Conservation (phyloP, 2,329 filamentous ascomycete species). For the Sporothrix euskadiensis region DNA sequence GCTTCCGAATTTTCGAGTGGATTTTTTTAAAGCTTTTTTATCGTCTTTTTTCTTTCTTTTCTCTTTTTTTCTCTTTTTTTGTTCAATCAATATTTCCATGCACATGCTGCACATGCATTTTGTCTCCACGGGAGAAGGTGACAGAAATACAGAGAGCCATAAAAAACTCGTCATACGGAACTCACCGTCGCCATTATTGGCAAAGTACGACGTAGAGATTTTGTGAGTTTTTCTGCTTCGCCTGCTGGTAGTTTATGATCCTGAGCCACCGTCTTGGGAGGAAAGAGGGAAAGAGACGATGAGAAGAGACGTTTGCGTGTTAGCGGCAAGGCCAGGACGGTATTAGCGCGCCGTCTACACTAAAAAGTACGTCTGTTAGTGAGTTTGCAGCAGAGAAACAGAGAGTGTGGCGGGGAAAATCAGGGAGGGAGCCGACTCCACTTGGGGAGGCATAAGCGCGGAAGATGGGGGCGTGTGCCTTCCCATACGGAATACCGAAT, state of each 20-base stretch:
- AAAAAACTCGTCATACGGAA: conserved; percentile 5
- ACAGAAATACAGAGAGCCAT: not conserved
- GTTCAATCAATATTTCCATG: not conserved
- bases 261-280: not conserved
- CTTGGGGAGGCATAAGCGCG: conserved; percentile 19
- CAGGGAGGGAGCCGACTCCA: conserved; percentile 29
- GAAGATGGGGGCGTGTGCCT: not conserved
- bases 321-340: conserved; percentile 7
- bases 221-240: not conserved
- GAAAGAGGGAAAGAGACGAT: not conserved
- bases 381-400: not conserved
- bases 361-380: not conserved
- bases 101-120: not conserved
- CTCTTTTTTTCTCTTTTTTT: not conserved
- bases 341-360: not conserved
- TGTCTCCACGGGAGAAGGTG: not conserved
- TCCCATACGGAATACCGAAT: not conserved
- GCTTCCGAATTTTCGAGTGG: not conserved
- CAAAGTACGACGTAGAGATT: not conserved
- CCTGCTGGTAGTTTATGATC: conserved; percentile 7
- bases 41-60: not conserved
- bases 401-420: conserved; percentile 21
- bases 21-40: too few relatives aligned
- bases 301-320: not conserved
- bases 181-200: not conserved